Evolutionary conservation across 1,284 basidiomycete species (phyloP), one percentile per base, ranked within the genome.

Genomic region (Moesziomyces sp.): DNA sequence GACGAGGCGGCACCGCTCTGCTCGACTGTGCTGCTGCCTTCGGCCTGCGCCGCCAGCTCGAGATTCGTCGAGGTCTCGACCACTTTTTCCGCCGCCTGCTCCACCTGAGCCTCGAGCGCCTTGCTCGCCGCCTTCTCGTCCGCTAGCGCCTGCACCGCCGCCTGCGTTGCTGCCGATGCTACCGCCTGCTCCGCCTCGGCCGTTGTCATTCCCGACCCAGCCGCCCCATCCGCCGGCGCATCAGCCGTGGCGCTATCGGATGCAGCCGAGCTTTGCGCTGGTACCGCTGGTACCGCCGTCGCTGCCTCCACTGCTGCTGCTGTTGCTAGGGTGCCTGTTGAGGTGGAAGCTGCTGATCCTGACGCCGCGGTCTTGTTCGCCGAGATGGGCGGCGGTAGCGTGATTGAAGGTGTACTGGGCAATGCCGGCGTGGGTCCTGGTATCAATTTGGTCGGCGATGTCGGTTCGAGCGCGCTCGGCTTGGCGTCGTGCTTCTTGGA

Each of bases 101-200:
- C 54, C 38, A 73, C 70, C 14, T 58, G 23, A 5, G 35, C 53
- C 40, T 63, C 49, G 16, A 67, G 46, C 6, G 26, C 38, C 59
- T 51, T 44, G 34, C 51, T 51, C 16, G 56, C 57, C 13, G 49
- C 56, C 47, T 58, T 56, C 11, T 61, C 58, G 26, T 67, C 59
- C 35, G 67, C 64, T 42, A 73, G 23, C 34, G 60, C 64, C 38
- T 67, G 58, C 38, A 73, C 64, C 5, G 64, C 70, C 24, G 70
- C 70, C 49, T 67, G 64, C n/a, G 70, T 60, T 6, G 70, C 70
- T 11, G 70, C 70, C 21, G 52, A 59, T 9, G 64, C 70, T 0
- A 67, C 64, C 1, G 60, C 70, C 34, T 59, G 46, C 35, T 73
- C 70, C 3, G 70, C 70, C 52, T 73, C 70, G 23, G 62, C 70